These are phyloP conservation scores for Pichia deserticola DNA, from an alignment of 805 yeast genomes.

Conservation along the genomic window DNA sequence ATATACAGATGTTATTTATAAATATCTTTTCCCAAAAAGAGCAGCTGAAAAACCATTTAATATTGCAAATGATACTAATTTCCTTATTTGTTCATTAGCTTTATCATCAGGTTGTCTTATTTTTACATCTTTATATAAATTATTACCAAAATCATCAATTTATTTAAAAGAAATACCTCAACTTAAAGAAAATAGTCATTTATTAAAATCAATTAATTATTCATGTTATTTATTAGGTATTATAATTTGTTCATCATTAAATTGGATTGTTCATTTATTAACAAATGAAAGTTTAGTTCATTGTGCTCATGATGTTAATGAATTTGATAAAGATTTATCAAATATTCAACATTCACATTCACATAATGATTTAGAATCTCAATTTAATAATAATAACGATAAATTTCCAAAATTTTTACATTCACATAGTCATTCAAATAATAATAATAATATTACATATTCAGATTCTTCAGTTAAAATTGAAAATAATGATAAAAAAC, in stretches of 20 bases:
- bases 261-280: constrained; percentile 57
- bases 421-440: constrained; percentile 10
- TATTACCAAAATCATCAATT: constrained; percentile 60
- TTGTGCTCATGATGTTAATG: constrained; percentile 54
- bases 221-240: constrained; percentile 45
- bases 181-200: constrained; percentile 17
- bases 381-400: too few relatives aligned
- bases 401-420: constrained; percentile 5
- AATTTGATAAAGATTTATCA: constrained; percentile 1
- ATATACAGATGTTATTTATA: constrained; percentile 49
- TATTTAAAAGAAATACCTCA: constrained; percentile 34
- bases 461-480: not conserved
- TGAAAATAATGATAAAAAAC: not conserved
- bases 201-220: constrained; percentile 39
- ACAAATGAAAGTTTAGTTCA: constrained; percentile 83
- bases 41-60: constrained; percentile 39
- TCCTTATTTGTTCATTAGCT: constrained; percentile 69
- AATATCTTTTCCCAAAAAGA: constrained; percentile 33
- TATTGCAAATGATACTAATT: constrained; percentile 50
- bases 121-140: constrained; percentile 67
- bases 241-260: constrained; percentile 49
- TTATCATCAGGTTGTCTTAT: constrained; percentile 76
- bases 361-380: not conserved
- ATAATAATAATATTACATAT: not conserved
- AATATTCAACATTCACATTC: constrained; percentile 2